Evolutionary conservation across 2,329 filamentous ascomycete species (phyloP), one percentile per base, ranked within the genome.

Genomic region (Aaosphaeria arxii): DNA sequence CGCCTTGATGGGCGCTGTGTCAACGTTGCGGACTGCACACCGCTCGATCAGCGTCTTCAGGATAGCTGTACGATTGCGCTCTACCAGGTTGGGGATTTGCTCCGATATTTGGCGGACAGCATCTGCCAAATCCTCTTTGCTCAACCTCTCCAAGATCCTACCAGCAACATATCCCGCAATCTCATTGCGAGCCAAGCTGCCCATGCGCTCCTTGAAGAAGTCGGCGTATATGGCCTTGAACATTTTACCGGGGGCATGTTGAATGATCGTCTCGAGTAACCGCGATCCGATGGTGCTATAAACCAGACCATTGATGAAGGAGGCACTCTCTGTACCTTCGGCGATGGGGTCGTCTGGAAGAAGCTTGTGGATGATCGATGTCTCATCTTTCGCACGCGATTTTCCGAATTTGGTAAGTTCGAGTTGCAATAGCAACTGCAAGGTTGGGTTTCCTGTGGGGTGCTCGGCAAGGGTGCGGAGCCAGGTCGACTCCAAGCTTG

Each of bases 251-350:
- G 94, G 91, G 11, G 86, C 84, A 63, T 87, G 81, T 29, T 85
- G 81, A 54, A 96, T 82, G 53, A 99, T 86, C 0, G 86, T 89
- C 73, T 99, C 94, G 24, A 97, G 78, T 2, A 99, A 78, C 40
- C 92, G 86, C 4, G 92, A 96, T 11, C 94, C 94, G 44, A 97
- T 86, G 1, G 87, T 80, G 63, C 97, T 91, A 70, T 96, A 97
- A 29, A 96, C 77, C 64, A 97, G 82, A 47, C 88, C 85, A 61
- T 88, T 91, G 65, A 97, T 81, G 64, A 97, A 96, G 11, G 83
- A 80, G 4, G 88, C 87, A 43, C 85, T 87, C 32, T 89, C 88
- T 1, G 83, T 83, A 11, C 83, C 83, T 53, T 92, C 87, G 30
- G 80, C 79, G 17, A 95, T 81, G 0, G 88, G 85, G 44, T 87